phyloP scores from a whole-genome alignment of 495 filamentous ascomycete species.

The Hypoxylon fragiforme region DNA sequence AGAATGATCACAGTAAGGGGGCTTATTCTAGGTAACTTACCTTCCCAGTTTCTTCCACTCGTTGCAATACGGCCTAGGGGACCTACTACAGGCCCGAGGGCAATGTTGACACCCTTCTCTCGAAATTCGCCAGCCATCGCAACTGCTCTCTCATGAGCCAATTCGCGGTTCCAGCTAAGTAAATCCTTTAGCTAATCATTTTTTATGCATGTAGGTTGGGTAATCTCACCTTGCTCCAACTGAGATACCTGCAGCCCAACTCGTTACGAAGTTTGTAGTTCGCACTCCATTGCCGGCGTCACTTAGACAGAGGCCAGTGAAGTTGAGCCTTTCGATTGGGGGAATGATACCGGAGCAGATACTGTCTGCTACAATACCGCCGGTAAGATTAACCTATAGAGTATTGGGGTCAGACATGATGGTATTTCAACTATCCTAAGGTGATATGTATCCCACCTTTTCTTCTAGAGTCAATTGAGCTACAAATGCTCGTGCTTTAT shows the following conservation, averaged over 20 bases:
- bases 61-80: slow-evolving; percentile 55
- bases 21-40: slow-evolving; percentile 24
- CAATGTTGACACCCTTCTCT: slow-evolving; percentile 66
- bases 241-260: slow-evolving; percentile 59
- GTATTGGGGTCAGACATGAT: slow-evolving; percentile 6
- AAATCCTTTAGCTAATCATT: background rate
- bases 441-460: slow-evolving; percentile 53
- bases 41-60: slow-evolving; percentile 64
- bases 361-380: slow-evolving; percentile 48
- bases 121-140: slow-evolving; percentile 60
- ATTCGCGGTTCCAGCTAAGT: slow-evolving; percentile 60
- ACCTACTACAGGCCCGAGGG: slow-evolving; percentile 67
- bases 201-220: background rate
- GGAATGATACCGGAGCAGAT: slow-evolving; percentile 58
- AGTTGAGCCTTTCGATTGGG: slow-evolving; percentile 58
- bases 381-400: slow-evolving; percentile 54
- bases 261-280: slow-evolving; percentile 62
- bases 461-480: slow-evolving; percentile 61
- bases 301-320: slow-evolving; percentile 63
- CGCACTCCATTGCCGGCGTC: slow-evolving; percentile 67
- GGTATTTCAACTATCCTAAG: slow-evolving; percentile 31
- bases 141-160: slow-evolving; percentile 52
- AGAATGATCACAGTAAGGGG: background rate
- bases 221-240: slow-evolving; percentile 57
- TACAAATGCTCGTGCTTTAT: slow-evolving; percentile 58